A percentile compares a stretch with the other conserved stretches of the same genome.
These are phyloP conservation scores for Aspergillus haitiensis DNA, from an alignment of 495 filamentous ascomycete genomes.

Conservation along the genomic window DNA sequence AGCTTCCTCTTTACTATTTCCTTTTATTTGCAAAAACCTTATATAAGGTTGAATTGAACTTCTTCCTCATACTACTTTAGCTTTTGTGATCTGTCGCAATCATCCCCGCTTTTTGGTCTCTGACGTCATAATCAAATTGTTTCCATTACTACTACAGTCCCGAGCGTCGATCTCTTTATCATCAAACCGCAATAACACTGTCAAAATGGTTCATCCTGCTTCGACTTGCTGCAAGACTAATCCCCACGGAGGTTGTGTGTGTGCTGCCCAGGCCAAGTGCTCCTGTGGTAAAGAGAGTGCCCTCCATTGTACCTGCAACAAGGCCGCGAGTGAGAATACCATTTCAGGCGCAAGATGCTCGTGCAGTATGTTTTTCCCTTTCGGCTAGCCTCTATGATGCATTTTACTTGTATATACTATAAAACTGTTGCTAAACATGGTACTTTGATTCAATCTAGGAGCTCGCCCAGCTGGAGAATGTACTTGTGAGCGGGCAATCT, in stretches of 20 bases:
- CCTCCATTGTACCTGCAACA: conserved; percentile 82
- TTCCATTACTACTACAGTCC: conserved; percentile 3
- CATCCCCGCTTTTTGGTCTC: not conserved
- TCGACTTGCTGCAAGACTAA: conserved; percentile 65
- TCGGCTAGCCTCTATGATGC: not conserved
- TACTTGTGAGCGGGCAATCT: conserved; percentile 71
- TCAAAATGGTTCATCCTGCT: conserved; percentile 53
- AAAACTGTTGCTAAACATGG: conserved; percentile 13
- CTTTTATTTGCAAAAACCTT: too few relatives aligned
- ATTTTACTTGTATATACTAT: not conserved
- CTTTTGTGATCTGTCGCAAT: too few relatives aligned
- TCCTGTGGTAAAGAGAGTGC: conserved; percentile 87
- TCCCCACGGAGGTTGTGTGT: conserved; percentile 54
- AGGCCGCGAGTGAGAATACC: conserved; percentile 72
- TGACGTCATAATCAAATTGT: conserved; percentile 10
- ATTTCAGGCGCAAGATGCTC: conserved; percentile 76
- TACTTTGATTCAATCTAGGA: conserved; percentile 35
- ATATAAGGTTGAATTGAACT: too few relatives aligned
- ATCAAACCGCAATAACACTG: conserved; percentile 11
- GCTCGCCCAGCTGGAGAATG: conserved; percentile 75
- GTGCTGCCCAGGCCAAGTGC: conserved; percentile 68
- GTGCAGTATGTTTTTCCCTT: conserved; percentile 60
- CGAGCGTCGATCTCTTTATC: not conserved
- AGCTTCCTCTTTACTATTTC: too few relatives aligned
- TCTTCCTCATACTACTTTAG: too few relatives aligned